phyloP scores from a whole-genome alignment of 768 basidiomycete genomes.

The Suillus americanus region DNA sequence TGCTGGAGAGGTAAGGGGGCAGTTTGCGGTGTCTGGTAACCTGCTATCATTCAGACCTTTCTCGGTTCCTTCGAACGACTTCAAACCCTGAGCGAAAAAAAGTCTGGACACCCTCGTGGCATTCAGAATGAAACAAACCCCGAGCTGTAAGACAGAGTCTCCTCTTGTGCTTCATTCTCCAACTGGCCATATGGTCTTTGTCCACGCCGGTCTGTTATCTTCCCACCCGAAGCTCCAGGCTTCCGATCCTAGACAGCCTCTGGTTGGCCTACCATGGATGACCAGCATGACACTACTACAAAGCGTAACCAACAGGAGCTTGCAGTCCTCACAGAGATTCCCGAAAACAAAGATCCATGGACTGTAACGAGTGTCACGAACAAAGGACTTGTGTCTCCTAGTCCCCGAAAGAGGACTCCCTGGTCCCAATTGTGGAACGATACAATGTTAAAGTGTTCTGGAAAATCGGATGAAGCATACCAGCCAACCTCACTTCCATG shows the following conservation, averaged over 20 bases:
- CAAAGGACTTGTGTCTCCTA: conserved; percentile 31
- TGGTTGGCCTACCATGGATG: conserved; percentile 51
- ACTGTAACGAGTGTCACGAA: conserved; percentile 50
- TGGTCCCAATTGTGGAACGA: conserved; percentile 80
- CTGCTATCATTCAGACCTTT: too few relatives aligned
- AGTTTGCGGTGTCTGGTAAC: too few relatives aligned
- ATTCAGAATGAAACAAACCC: too few relatives aligned
- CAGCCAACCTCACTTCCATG: conserved; percentile 48
- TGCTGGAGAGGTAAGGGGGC: too few relatives aligned
- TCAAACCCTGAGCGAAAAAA: too few relatives aligned
- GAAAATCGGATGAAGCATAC: conserved; percentile 35
- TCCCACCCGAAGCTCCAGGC: conserved; percentile 58
- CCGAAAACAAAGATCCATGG: conserved; percentile 81
- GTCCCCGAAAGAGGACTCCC: conserved; percentile 51
- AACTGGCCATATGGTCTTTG: conserved; percentile 70
- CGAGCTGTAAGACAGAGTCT: conserved; percentile 25
- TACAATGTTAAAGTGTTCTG: conserved; percentile 59
- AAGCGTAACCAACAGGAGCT: conserved; percentile 62
- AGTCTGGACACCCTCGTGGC: too few relatives aligned
- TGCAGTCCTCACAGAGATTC: conserved; percentile 62
- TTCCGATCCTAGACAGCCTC: conserved; percentile 63
- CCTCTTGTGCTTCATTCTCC: conserved; percentile 78
- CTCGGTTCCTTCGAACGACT: too few relatives aligned
- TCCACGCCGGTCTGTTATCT: conserved; percentile 82
- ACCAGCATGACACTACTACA: conserved; percentile 15